Conservation (phyloP, 108 stramenopile species). For the Cyclostephanos tholiformis region DNA sequence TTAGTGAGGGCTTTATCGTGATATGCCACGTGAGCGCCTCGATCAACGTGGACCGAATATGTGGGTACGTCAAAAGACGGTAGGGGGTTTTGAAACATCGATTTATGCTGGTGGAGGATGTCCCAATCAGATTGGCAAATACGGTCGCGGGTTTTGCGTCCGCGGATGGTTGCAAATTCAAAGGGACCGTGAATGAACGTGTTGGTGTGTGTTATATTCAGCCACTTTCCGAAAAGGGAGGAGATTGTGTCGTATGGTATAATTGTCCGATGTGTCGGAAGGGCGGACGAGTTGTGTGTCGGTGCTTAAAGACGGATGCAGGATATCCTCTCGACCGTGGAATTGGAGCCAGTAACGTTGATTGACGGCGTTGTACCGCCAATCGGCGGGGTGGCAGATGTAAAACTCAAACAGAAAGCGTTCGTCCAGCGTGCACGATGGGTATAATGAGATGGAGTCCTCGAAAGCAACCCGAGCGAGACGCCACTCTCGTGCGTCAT, state of each 20-base stretch:
- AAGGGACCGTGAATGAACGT: no score
- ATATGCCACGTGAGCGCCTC: background rate
- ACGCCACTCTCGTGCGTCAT: conserved; percentile 4
- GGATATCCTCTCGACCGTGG: background rate
- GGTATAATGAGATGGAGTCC: background rate
- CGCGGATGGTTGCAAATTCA: background rate
- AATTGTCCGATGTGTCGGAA: background rate
- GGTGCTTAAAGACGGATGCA: background rate
- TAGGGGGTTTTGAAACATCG: background rate
- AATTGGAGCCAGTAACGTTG: conserved; percentile 7
- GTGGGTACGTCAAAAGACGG: background rate
- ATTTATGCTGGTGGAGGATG: background rate
- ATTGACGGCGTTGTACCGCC: conserved; percentile 1
- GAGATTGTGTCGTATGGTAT: background rate
- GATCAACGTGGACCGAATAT: conserved; percentile 3
- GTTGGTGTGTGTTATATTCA: background rate
- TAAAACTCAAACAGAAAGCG: no score
- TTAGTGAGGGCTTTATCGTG: no score
- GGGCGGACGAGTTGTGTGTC: background rate
- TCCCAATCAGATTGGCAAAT: background rate
- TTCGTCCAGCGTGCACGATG: no score
- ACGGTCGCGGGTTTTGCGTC: conserved; percentile 1
- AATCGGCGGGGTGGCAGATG: background rate
- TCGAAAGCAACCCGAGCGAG: background rate
- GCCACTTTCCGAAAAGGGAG: background rate